phyloP scores from a whole-genome alignment of 495 filamentous ascomycete genomes.

The Apiosordaria backusii region DNA sequence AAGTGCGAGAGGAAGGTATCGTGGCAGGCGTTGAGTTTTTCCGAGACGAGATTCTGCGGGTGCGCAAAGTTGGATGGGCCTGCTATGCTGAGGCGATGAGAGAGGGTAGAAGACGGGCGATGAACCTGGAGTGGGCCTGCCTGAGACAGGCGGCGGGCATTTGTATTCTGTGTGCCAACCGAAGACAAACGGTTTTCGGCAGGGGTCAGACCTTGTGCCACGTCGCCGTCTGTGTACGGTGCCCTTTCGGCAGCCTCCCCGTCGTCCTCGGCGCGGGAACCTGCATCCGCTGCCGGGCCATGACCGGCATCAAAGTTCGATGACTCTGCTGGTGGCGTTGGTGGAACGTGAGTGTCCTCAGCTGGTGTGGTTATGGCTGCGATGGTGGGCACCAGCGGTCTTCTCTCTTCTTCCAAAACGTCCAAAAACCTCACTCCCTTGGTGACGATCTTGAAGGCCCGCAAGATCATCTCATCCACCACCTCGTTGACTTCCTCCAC shows the following conservation, averaged over 20 bases:
- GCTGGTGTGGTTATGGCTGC: conserved; percentile 58
- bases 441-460: conserved; percentile 90
- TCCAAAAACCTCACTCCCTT: conserved; percentile 92
- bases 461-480: conserved; percentile 87
- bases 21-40: conserved; percentile 69
- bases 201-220: conserved; percentile 31
- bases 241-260: conserved; percentile 29
- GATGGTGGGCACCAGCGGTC: conserved; percentile 47
- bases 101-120: conserved; percentile 49
- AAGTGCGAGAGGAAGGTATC: conserved; percentile 85
- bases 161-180: conserved; percentile 34
- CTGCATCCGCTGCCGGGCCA: conserved; percentile 36
- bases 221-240: conserved; percentile 30
- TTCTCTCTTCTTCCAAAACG: conserved; percentile 69
- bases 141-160: conserved; percentile 41
- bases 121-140: conserved; percentile 24
- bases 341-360: conserved; percentile 61
- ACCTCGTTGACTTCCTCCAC: conserved; percentile 65
- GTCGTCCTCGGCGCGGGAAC: conserved; percentile 32
- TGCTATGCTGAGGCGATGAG: conserved; percentile 52
- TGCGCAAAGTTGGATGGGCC: conserved; percentile 42
- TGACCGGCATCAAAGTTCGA: conserved; percentile 37
- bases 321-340: conserved; percentile 68
- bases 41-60: conserved; percentile 51
- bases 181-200: conserved; percentile 45